Evolutionary conservation across 192 early-diverging fungal genomes (phyloP).

Genomic region (Chytriomyces confervae): DNA sequence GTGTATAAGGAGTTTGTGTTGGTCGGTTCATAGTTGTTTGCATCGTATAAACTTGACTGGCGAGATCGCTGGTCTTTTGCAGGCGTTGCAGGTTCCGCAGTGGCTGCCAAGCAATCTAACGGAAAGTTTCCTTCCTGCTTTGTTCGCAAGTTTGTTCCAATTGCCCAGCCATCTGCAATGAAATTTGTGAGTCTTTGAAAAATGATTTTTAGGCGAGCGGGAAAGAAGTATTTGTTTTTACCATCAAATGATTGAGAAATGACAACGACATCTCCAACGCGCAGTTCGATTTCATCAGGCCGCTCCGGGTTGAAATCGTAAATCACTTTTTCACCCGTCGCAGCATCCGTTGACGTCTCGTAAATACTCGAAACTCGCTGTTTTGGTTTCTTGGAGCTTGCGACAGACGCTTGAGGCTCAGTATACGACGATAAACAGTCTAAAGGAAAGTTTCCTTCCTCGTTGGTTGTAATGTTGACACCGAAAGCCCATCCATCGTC

Average conservation of each 20-base stretch:
- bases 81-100: not conserved
- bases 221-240: constrained; percentile 16
- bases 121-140: not conserved
- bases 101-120: not conserved
- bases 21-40: not conserved
- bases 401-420: not conserved
- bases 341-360: not conserved
- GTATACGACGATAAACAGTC: constrained; percentile 65
- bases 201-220: too few relatives aligned
- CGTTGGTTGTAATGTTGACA: constrained; percentile 70
- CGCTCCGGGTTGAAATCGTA: constrained; percentile 19
- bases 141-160: constrained; percentile 15
- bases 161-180: constrained; percentile 9
- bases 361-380: constrained; percentile 9
- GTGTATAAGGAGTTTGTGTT: not conserved
- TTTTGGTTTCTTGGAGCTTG: not conserved
- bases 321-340: not conserved
- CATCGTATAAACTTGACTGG: not conserved
- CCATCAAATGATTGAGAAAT: constrained; percentile 70
- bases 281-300: constrained; percentile 27
- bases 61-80: not conserved
- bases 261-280: constrained; percentile 37
- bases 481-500: constrained; percentile 89
- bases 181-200: too few relatives aligned
- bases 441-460: constrained; percentile 80